These are phyloP conservation scores for Carpinus fangiana DNA, from an alignment of 306 rosid genomes.

Conservation along the genomic window DNA sequence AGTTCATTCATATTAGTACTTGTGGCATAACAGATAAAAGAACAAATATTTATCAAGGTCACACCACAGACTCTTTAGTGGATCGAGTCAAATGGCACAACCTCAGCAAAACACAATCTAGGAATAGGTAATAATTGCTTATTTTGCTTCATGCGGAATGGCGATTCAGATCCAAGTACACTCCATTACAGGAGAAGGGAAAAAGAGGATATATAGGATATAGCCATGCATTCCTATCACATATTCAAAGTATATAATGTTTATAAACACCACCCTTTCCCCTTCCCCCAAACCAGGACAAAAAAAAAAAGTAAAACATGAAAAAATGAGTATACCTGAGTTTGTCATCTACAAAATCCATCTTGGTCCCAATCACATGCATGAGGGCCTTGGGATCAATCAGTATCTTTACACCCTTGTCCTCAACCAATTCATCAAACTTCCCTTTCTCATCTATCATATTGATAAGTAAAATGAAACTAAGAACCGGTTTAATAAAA, in stretches of 20 bases:
- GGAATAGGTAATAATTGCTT: neutral
- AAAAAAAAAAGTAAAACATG: neutral
- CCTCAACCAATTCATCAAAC: slow-evolving; percentile 89
- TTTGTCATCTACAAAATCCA: slow-evolving; percentile 96
- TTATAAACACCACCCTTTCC: neutral
- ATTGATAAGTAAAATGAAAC: slow-evolving; percentile 20
- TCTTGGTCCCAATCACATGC: slow-evolving; percentile 96
- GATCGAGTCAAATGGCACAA: neutral
- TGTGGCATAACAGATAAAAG: neutral
- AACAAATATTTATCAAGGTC: neutral
- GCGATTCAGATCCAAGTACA: neutral
- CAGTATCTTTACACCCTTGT: slow-evolving; percentile 86
- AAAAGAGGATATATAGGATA: neutral
- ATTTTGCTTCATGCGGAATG: neutral
- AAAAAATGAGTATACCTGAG: slow-evolving; percentile 55
- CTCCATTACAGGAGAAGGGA: neutral
- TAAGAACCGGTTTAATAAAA: neutral
- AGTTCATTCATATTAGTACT: neutral
- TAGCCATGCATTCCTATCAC: neutral
- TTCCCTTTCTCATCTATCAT: slow-evolving; percentile 83
- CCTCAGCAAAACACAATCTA: neutral
- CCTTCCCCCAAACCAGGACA: too few relatives aligned
- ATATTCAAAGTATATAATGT: neutral
- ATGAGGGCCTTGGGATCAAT: slow-evolving; percentile 95
- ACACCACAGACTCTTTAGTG: neutral